Conservation (phyloP, 805 yeast species). For the Kuraishia ogatae region DNA sequence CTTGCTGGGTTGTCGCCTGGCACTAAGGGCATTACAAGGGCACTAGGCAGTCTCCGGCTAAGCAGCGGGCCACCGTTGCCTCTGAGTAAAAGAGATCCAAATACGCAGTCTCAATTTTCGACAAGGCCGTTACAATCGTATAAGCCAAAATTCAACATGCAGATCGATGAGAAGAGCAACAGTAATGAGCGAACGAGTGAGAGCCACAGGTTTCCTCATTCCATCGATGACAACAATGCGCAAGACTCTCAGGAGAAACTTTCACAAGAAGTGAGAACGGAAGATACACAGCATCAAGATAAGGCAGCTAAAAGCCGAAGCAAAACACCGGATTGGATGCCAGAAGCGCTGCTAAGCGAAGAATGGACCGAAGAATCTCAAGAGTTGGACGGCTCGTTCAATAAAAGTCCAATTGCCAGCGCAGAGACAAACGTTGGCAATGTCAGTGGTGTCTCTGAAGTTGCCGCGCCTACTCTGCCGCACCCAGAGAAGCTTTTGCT, state of each 20-base stretch:
- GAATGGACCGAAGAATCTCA: background rate
- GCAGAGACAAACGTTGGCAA: background rate
- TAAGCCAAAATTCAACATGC: background rate
- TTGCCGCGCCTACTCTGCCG: background rate
- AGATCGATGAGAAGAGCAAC: background rate
- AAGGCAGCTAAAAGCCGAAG: background rate
- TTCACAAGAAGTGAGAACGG: no score
- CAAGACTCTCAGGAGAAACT: no score
- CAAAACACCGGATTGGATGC: conserved; percentile 1
- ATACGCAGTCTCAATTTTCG: background rate
- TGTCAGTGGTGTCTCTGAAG: background rate
- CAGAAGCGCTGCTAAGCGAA: background rate
- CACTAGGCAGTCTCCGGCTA: background rate
- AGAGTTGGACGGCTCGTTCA: background rate
- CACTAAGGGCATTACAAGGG: background rate
- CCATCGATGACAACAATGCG: background rate
- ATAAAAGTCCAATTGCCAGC: background rate
- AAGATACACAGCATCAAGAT: no score
- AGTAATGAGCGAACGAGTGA: no score
- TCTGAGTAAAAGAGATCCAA: background rate
- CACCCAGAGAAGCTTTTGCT: background rate
- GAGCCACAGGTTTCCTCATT: no score
- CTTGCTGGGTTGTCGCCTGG: background rate
- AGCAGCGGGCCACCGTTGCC: background rate
- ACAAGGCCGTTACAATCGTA: background rate